Evolutionary conservation across 192 early-diverging fungal genomes (phyloP), one percentile per base, ranked within the genome.

Genomic region (Coemansia sp.): DNA sequence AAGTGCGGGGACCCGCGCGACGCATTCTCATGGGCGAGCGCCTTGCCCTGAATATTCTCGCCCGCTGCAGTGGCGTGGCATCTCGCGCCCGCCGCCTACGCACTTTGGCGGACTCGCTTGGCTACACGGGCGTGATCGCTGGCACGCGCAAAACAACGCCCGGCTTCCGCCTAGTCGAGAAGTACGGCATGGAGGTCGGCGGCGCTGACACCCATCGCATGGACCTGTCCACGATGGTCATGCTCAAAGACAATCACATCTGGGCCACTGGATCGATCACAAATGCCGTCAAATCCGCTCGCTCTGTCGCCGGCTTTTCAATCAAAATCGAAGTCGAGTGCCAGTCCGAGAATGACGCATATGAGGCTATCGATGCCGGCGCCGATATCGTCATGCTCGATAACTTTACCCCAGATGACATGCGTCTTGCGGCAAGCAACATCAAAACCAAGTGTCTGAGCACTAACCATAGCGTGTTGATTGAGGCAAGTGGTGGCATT

Each of bases 191-290:
- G 88, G 81, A 95, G 24, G 94, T 99, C 21, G 97, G 97, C 41
- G 97, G 97, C 40, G 91, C 93, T 50, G 97, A 99, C 74, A 95
- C 94, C 0, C 97, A 99, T 77, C 95, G 97, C 42, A 91, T 94
- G 88, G 95, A 98, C 78, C 85, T 99, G 57, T 97, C 95, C 4
- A 89, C 93, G 16, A 97, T 98, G 95, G 92, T 99, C 60, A 99
- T 99, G 97, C 86, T 99, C 56, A 99, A 99, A 81, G 97, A 99
- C 84, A 98, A 99, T 84, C 97, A 99, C 69, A 90, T 99, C 64
- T 99, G 97, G 97, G 88, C 88, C 62, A 88, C 87, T 44, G 90
- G 97, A 0, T 97, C 95, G 0, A 97, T 99, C 68, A 94, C 94
- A 24, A 84, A 86, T n/a, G 95, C 97, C 7, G 92, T 98, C 1